Conservation (phyloP, 2,329 filamentous ascomycete species). For the Conoideocrella luteorostrata region DNA sequence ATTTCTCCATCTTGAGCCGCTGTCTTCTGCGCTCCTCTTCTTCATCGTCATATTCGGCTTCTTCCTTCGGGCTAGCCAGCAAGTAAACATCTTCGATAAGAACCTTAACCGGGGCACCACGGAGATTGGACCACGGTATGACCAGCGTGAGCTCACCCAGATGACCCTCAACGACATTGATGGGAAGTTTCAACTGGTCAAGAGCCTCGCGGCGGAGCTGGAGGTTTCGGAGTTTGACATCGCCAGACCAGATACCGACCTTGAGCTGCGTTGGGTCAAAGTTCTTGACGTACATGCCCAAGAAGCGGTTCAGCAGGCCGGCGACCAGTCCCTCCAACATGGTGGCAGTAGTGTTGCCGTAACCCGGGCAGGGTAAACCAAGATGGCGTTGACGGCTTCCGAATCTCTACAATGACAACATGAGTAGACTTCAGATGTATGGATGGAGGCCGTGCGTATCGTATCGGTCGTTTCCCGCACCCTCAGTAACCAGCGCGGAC, state of each 20-base stretch:
- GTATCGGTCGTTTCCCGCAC: too few relatives aligned
- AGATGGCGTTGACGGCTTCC: conserved; percentile 9
- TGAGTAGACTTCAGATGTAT: conserved; percentile 7
- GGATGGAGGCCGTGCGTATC: too few relatives aligned
- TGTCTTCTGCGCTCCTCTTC: conserved; percentile 85
- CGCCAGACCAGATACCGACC: conserved; percentile 97
- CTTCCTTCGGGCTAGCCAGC: conserved; percentile 89
- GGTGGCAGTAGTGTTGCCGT: conserved; percentile 54
- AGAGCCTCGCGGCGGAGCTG: conserved; percentile 91
- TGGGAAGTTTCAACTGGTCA: conserved; percentile 90
- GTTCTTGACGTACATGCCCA: conserved; percentile 99
- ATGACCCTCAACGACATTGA: conserved; percentile 95
- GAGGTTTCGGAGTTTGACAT: conserved; percentile 90
- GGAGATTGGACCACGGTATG: conserved; percentile 96
- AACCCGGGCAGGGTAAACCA: conserved; percentile 58
- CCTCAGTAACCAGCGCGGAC: too few relatives aligned
- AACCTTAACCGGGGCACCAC: conserved; percentile 89
- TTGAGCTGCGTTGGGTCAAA: conserved; percentile 98
- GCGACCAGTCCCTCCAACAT: conserved; percentile 98
- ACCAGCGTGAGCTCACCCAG: conserved; percentile 84
- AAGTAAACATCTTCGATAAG: conserved; percentile 96
- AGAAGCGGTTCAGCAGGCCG: conserved; percentile 94
- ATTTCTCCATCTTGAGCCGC: conserved; percentile 96
- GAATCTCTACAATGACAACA: conserved; percentile 13
- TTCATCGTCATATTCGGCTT: conserved; percentile 85